A percentile compares a stretch with the other conserved stretches of the same genome.
Conservation (phyloP, 2,329 filamentous ascomycete genomes). For the Blumeriella jaapii region DNA sequence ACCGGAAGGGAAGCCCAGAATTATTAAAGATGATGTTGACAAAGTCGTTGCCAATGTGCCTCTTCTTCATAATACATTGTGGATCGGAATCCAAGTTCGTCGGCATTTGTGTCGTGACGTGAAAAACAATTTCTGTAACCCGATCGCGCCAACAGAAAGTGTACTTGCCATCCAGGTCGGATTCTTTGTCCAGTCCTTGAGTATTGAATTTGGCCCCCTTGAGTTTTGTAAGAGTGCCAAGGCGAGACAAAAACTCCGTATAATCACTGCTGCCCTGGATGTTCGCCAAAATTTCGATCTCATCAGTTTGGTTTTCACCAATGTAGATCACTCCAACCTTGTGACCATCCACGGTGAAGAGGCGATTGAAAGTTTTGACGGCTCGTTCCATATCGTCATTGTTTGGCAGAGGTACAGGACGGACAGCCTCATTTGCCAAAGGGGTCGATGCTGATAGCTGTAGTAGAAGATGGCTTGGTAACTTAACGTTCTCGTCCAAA, state of each 20-base stretch:
- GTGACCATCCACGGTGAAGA: constrained; percentile 83
- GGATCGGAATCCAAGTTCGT: constrained; percentile 69
- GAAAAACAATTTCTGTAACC: constrained; percentile 90
- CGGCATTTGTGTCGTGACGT: constrained; percentile 96
- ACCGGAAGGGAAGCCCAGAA: constrained; percentile 77
- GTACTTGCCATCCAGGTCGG: constrained; percentile 72
- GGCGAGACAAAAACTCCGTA: constrained; percentile 66
- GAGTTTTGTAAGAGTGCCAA: constrained; percentile 73
- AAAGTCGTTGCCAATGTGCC: constrained; percentile 93
- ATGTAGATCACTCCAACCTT: constrained; percentile 94
- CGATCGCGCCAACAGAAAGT: constrained; percentile 92
- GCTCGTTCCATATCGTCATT: constrained; percentile 46
- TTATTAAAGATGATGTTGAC: constrained; percentile 99
- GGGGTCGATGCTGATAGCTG: constrained; percentile 55
- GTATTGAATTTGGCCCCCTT: constrained; percentile 83
- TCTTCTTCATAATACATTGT: constrained; percentile 73
- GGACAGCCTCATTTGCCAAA: constrained; percentile 43
- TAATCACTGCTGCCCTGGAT: constrained; percentile 80
- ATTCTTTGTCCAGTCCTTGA: constrained; percentile 72
- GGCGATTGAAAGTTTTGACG: constrained; percentile 73
- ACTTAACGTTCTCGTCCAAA: constrained; percentile 44
- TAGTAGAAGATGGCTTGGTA: constrained; percentile 65
- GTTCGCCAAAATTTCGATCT: constrained; percentile 79
- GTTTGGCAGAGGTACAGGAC: constrained; percentile 65
- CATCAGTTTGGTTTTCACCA: constrained; percentile 71